phyloP scores from a whole-genome alignment of 176 grass and related monocot species.

The Stipa capillata region DNA sequence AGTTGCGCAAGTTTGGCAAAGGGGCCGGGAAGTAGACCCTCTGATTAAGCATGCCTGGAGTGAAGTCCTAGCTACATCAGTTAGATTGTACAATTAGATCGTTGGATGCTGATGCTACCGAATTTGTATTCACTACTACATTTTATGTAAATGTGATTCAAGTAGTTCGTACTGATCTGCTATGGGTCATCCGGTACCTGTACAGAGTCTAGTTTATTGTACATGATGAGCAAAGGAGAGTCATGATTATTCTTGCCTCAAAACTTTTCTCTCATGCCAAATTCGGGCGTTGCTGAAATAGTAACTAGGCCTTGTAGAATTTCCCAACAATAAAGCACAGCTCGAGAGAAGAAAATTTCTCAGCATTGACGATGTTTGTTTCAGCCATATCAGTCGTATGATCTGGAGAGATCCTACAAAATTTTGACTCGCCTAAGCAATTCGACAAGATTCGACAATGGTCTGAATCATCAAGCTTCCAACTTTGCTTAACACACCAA shows the following conservation, averaged over 20 bases:
- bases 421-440: not conserved
- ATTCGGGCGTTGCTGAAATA: too few relatives aligned
- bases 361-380: not conserved
- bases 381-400: not conserved
- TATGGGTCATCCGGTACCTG: too few relatives aligned
- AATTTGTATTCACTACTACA: not conserved
- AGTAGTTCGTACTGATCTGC: too few relatives aligned
- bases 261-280: too few relatives aligned
- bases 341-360: not conserved
- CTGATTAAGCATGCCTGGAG: too few relatives aligned
- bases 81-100: too few relatives aligned
- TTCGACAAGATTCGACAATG: not conserved
- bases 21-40: not conserved
- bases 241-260: too few relatives aligned
- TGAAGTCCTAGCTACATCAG: not conserved
- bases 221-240: too few relatives aligned
- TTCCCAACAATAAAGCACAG: not conserved
- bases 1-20: not conserved
- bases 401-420: not conserved
- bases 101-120: not conserved
- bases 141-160: not conserved
- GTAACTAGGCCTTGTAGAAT: too few relatives aligned
- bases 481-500: not conserved
- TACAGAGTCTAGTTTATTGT: too few relatives aligned
- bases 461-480: not conserved